Evolutionary conservation across 495 filamentous ascomycete genomes (phyloP), one percentile per base, ranked within the genome.

Genomic region (Penicillium antarcticum): DNA sequence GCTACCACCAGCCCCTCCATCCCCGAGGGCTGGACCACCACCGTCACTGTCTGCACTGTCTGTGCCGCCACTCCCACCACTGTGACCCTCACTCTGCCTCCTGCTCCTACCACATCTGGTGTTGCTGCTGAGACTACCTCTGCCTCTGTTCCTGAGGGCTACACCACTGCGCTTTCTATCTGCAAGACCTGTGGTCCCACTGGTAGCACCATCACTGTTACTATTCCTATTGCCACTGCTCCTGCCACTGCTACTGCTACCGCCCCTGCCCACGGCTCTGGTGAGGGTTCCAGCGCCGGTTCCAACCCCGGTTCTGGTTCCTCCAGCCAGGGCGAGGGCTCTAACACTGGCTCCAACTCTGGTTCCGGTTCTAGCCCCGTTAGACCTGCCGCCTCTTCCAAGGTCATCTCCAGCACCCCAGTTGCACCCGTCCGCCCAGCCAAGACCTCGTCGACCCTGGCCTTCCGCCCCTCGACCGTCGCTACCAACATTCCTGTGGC

Each of bases 11-110:
- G 59, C 2, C 48, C 53, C 0, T 53, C 61, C 26, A 60, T 75
- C 6, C 71, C 72, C 2, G 66, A 71, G 37, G 74, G 74, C 50
- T 78, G 75, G 70, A 74, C 69, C 19, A 73, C 71, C 10, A 77
- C 72, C n/a, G 73, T 72, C 8, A 72, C 68, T n/a, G 69, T 73
- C 37, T 79, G 76, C 70, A 72, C 65, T 7, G 60, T 68, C 8
- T 79, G 75, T 52, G 72, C 62, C 26, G 60, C 70, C 18, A 70
- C 66, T 10, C 66, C 71, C 0, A 68, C 67, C 1, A 66, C 71
- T 5, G 68, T 74, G 39, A 78, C 73, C n/a, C 59, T 77, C 37
- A 79, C 74, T 33, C 42, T 68, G 37, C 74, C 74, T 23, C 45
- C 41, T 33, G 26, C 53, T 12, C 52, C 48, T 14, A 35, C 56